A percentile compares a stretch with the other conserved stretches of the same genome.
phyloP scores from a whole-genome alignment of 2,329 filamentous ascomycete species.

The Xylariaceae sp. region DNA sequence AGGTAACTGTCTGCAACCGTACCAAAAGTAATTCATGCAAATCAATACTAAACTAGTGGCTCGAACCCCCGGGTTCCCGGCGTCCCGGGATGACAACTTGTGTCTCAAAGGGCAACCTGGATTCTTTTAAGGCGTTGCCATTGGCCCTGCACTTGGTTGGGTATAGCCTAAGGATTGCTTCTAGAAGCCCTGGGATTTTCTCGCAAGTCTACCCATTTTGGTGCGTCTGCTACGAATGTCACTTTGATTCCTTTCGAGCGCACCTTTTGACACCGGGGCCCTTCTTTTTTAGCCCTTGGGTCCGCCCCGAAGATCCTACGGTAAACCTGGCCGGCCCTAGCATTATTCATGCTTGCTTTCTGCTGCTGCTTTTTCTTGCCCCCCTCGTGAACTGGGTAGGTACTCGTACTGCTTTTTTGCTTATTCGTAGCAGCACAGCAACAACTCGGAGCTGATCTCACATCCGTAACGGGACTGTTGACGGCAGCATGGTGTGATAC shows the following conservation, averaged over 20 bases:
- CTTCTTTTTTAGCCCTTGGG: background rate
- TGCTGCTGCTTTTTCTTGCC: too few relatives aligned
- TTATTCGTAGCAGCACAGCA: too few relatives aligned
- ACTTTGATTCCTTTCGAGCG: background rate
- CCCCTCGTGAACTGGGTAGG: too few relatives aligned
- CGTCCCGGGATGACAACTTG: background rate
- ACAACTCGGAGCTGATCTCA: too few relatives aligned
- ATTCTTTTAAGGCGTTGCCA: too few relatives aligned
- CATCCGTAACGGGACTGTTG: too few relatives aligned
- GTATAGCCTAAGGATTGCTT: background rate
- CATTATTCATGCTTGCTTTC: background rate
- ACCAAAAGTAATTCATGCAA: background rate
- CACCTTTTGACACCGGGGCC: background rate
- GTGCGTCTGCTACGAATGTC: constrained; percentile 4
- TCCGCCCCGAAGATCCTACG: background rate
- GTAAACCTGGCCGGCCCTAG: background rate
- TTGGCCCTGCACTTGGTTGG: background rate
- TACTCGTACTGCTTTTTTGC: too few relatives aligned
- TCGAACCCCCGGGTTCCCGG: background rate
- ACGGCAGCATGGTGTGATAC: too few relatives aligned
- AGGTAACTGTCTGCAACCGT: background rate
- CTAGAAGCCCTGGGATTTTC: constrained; percentile 2
- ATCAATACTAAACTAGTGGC: background rate
- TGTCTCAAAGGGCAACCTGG: background rate
- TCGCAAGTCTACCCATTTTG: background rate